A percentile compares a stretch with the other conserved stretches of the same genome.
These are phyloP conservation scores for Saturnispora bothae DNA, from an alignment of 805 yeast genomes.

Conservation along the genomic window DNA sequence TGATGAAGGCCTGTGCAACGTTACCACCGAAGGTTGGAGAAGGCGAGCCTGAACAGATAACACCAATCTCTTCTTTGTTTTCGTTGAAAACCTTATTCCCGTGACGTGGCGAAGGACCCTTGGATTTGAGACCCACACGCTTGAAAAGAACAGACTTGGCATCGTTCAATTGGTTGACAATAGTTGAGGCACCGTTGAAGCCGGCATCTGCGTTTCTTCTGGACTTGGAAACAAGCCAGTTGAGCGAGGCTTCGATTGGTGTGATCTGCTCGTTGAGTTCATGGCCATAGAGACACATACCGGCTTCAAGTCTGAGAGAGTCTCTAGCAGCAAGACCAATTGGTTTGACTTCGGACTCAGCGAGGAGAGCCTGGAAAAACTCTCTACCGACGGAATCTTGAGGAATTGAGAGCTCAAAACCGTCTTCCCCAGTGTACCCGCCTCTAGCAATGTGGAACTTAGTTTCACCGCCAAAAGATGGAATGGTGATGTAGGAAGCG, in stretches of 20 bases:
- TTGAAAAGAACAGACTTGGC: constrained; percentile 50
- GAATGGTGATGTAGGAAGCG: constrained; percentile 37
- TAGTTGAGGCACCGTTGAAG: constrained; percentile 71
- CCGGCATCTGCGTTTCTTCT: constrained; percentile 44
- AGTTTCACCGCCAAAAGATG: constrained; percentile 31
- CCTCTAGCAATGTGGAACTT: constrained; percentile 79
- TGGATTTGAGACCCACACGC: constrained; percentile 66
- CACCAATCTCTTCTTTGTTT: constrained; percentile 44
- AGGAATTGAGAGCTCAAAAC: constrained; percentile 83
- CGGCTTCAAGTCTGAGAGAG: constrained; percentile 90
- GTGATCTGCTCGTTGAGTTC: constrained; percentile 72
- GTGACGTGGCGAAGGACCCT: constrained; percentile 91
- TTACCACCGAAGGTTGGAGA: constrained; percentile 59
- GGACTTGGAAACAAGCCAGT: constrained; percentile 82
- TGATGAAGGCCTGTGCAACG: constrained; percentile 84
- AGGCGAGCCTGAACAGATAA: constrained; percentile 49
- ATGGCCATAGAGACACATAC: constrained; percentile 95
- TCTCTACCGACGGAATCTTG: constrained; percentile 40
- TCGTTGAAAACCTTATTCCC: constrained; percentile 50
- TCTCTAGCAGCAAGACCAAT: constrained; percentile 98
- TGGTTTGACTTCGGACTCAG: constrained; percentile 53
- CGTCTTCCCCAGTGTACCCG: constrained; percentile 98
- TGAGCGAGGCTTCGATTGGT: constrained; percentile 80
- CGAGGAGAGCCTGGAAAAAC: constrained; percentile 52
- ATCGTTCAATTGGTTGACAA: constrained; percentile 52